Conservation (phyloP, 768 basidiomycete species). For the Tricholoma sp. region DNA sequence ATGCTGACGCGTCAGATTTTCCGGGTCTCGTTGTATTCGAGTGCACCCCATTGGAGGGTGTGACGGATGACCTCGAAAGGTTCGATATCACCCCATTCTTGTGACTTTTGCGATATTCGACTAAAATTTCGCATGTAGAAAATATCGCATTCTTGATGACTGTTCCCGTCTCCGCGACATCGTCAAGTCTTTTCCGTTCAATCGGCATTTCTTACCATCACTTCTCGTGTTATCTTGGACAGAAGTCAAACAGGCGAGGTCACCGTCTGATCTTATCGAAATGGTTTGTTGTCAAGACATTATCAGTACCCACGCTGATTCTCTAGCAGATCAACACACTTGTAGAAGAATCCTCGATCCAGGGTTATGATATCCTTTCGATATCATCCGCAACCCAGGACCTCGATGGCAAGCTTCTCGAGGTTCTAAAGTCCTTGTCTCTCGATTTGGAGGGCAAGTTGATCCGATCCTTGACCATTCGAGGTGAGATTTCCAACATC, state of each 20-base stretch:
- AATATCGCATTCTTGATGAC: conserved; percentile 69
- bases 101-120: conserved; percentile 6
- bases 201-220: conserved; percentile 58
- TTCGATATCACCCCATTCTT: conserved; percentile 22
- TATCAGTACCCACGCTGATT: conserved; percentile 1
- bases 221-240: conserved; percentile 60
- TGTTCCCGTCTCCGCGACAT: conserved; percentile 66
- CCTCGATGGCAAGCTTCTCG: conserved; percentile 50
- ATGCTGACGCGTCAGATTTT: conserved; percentile 25
- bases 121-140: conserved; percentile 31
- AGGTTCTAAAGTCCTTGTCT: conserved; percentile 33
- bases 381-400: conserved; percentile 51
- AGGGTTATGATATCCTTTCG: conserved; percentile 38
- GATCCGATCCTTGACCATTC: conserved; percentile 39
- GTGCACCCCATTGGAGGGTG: conserved; percentile 59
- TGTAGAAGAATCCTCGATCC: conserved; percentile 35
- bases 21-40: conserved; percentile 77
- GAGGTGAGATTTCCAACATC: conserved; percentile 31
- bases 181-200: conserved; percentile 44
- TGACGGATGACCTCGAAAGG: conserved; percentile 65
- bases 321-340: conserved; percentile 43
- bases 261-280: conserved; percentile 45
- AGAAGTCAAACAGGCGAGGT: conserved; percentile 33
- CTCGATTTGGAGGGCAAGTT: conserved; percentile 58
- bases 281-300: conserved; percentile 43